Conservation (phyloP, 2,329 filamentous ascomycete species). For the Atkinsonella hypoxylon region DNA sequence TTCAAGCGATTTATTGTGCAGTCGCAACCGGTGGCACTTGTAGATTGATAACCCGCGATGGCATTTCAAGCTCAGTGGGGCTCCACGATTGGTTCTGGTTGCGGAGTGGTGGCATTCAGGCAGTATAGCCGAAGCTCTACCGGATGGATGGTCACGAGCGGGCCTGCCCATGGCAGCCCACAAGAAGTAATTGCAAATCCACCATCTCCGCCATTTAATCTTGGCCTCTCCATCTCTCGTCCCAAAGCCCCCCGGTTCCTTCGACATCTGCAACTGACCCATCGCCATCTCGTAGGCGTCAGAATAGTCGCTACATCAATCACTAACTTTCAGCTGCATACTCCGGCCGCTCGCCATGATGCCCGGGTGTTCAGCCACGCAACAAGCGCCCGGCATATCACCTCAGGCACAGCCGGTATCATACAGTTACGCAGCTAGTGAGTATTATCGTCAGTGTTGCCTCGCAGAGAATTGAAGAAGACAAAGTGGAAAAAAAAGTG, state of each 20-base stretch:
- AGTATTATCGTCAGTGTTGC: conserved; percentile 11
- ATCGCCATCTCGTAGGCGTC: background rate
- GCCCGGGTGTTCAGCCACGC: conserved; percentile 24
- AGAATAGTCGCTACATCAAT: background rate
- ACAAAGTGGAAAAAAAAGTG: background rate
- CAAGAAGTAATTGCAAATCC: background rate
- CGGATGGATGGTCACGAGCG: background rate
- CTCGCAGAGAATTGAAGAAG: too few relatives aligned
- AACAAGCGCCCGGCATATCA: conserved; percentile 29
- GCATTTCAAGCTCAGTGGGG: background rate
- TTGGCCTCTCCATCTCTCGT: background rate
- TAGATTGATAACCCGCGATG: too few relatives aligned
- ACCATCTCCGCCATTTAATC: background rate
- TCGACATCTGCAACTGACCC: background rate
- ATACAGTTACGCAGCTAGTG: conserved; percentile 28
- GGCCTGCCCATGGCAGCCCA: background rate
- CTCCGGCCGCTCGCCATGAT: conserved; percentile 17
- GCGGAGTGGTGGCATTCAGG: background rate
- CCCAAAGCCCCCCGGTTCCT: conserved; percentile 1
- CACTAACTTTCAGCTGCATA: conserved; percentile 7
- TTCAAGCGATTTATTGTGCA: too few relatives aligned
- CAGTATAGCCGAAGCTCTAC: background rate
- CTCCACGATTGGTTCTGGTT: background rate
- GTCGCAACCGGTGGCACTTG: too few relatives aligned
- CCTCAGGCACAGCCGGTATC: conserved; percentile 22